Evolutionary conservation across 179 eudicot species (phyloP).

Genomic region (Amaranthus tricolor): DNA sequence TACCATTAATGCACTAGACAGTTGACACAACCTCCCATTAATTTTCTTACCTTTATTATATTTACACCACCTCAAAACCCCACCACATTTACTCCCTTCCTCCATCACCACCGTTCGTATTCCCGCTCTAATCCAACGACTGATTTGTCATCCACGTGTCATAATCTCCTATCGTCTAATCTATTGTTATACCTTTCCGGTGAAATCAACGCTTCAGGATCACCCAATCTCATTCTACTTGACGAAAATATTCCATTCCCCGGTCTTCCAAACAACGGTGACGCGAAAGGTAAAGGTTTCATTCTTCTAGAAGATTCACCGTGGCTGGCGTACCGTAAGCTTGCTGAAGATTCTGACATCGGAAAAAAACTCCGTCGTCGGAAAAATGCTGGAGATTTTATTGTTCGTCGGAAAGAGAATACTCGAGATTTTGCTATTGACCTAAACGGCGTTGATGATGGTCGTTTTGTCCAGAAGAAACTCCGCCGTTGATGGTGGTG

Average conservation of each 20-base stretch:
- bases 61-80: constrained; percentile 15
- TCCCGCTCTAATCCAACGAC: neutral
- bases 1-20: constrained; percentile 24
- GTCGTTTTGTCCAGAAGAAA: constrained; percentile 56
- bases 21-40: constrained; percentile 12
- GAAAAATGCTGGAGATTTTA: constrained; percentile 68
- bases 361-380: constrained; percentile 49
- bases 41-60: constrained; percentile 15
- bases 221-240: constrained; percentile 78
- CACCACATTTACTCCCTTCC: constrained; percentile 20
- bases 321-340: constrained; percentile 38
- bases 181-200: constrained; percentile 60
- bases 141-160: constrained; percentile 29
- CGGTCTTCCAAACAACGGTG: constrained; percentile 55
- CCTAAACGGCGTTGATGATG: constrained; percentile 52
- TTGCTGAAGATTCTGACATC: constrained; percentile 49
- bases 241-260: constrained; percentile 38
- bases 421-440: constrained; percentile 59
- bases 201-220: constrained; percentile 89
- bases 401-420: constrained; percentile 61
- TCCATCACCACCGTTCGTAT: constrained; percentile 19
- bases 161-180: constrained; percentile 33
- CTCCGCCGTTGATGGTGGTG: constrained; percentile 49
- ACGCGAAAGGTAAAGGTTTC: constrained; percentile 42
- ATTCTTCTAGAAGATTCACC: constrained; percentile 47